Evolutionary conservation across 106 monocot genomes (phyloP).

Genomic region (Allium cepa): DNA sequence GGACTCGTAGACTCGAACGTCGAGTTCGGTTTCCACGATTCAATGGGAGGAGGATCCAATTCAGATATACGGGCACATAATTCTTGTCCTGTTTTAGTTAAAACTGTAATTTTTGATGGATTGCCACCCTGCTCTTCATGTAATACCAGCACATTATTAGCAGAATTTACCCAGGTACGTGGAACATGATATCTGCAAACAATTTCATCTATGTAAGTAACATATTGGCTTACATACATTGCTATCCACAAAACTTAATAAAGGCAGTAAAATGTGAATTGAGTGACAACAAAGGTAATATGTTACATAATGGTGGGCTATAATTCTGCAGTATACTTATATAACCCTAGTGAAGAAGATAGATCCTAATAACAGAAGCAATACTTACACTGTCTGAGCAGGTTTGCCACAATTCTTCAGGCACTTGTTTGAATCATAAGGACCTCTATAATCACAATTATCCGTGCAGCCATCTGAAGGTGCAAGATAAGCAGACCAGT

Average conservation of each 20-base stretch:
- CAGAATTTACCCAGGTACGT: conserved; percentile 27
- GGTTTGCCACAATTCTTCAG: conserved; percentile 24
- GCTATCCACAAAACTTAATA: not conserved
- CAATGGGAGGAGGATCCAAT: conserved; percentile 15
- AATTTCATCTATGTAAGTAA: not conserved
- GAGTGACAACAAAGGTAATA: no score
- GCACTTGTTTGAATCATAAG: conserved; percentile 27
- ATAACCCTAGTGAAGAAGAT: no score
- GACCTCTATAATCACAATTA: conserved; percentile 28
- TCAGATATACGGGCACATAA: conserved; percentile 23
- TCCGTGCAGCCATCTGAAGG: conserved; percentile 23
- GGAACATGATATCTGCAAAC: conserved; percentile 20
- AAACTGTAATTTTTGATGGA: conserved; percentile 26
- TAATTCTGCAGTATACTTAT: no score
- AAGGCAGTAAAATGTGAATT: not conserved
- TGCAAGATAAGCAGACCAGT: conserved; percentile 21
- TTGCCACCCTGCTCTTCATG: conserved; percentile 30
- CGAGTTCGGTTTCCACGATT: conserved; percentile 11
- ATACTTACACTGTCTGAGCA: conserved; percentile 26
- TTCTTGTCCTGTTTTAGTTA: conserved; percentile 18
- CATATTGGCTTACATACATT: conserved; percentile 6
- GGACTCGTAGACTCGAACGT: not conserved
- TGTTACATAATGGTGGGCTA: no score
- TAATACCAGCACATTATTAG: conserved; percentile 17
- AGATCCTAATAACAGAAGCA: not conserved